phyloP scores from a whole-genome alignment of 2,329 filamentous ascomycete species.

The Phialophora expanda region DNA sequence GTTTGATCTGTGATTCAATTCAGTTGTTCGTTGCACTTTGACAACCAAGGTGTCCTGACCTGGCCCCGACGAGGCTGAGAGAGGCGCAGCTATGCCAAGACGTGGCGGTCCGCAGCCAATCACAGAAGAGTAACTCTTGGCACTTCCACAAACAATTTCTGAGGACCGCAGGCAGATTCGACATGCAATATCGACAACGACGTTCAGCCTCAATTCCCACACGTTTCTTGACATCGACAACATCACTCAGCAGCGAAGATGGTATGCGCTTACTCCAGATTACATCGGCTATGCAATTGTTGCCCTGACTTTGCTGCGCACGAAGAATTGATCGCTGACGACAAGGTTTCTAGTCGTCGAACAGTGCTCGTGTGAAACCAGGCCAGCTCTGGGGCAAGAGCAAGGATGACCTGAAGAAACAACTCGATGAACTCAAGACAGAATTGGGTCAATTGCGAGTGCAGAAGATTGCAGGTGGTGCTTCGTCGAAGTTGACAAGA shows the following conservation, averaged over 20 bases:
- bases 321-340: slow-evolving; percentile 9
- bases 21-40: neutral
- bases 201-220: slow-evolving; percentile 22
- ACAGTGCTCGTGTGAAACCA: slow-evolving; percentile 81
- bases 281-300: neutral
- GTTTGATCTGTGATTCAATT: neutral
- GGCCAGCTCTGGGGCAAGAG: slow-evolving; percentile 97
- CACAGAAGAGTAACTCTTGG: slow-evolving; percentile 16
- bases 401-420: slow-evolving; percentile 97
- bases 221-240: slow-evolving; percentile 30
- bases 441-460: slow-evolving; percentile 96
- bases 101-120: slow-evolving; percentile 1
- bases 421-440: slow-evolving; percentile 91
- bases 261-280: slow-evolving; percentile 26
- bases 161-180: neutral
- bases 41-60: neutral
- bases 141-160: slow-evolving; percentile 8
- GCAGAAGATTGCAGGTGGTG: slow-evolving; percentile 91
- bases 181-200: slow-evolving; percentile 17
- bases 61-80: neutral
- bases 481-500: slow-evolving; percentile 93
- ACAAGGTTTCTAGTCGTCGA: slow-evolving; percentile 55
- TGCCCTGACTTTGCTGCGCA: neutral
- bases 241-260: slow-evolving; percentile 34
- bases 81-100: neutral